Conservation (phyloP, 2,329 filamentous ascomycete genomes). For the Exophiala oligosperma region DNA sequence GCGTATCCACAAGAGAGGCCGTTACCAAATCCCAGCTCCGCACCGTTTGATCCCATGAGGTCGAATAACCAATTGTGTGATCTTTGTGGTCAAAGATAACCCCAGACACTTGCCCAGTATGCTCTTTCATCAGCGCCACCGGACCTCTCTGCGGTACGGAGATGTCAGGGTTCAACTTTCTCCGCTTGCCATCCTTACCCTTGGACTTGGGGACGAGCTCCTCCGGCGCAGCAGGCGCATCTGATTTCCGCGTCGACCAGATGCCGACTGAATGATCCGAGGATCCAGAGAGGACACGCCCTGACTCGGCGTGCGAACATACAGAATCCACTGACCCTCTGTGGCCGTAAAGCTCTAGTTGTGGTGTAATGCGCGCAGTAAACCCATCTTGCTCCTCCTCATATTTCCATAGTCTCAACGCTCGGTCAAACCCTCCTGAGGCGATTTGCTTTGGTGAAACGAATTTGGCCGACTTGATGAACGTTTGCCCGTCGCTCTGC, state of each 20-base stretch:
- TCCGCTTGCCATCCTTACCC: constrained; percentile 67
- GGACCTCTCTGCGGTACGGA: constrained; percentile 71
- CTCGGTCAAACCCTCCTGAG: constrained; percentile 80
- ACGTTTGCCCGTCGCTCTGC: constrained; percentile 69
- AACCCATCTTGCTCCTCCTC: constrained; percentile 63
- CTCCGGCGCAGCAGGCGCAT: constrained; percentile 69
- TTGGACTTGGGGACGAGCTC: constrained; percentile 68
- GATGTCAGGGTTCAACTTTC: constrained; percentile 66
- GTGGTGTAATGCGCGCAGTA: constrained; percentile 65
- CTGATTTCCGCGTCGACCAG: constrained; percentile 79
- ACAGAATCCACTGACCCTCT: constrained; percentile 71
- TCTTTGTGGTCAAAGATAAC: constrained; percentile 84
- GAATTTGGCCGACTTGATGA: constrained; percentile 82
- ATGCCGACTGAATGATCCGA: constrained; percentile 81
- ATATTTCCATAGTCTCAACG: constrained; percentile 88
- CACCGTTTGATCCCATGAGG: constrained; percentile 86
- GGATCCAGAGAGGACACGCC: constrained; percentile 80
- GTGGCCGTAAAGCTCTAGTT: constrained; percentile 82
- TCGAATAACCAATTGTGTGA: constrained; percentile 84
- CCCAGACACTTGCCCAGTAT: constrained; percentile 73
- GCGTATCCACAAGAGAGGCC: constrained; percentile 71
- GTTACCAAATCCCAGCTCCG: constrained; percentile 91
- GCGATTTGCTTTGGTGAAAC: constrained; percentile 75
- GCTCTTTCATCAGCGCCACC: constrained; percentile 68
- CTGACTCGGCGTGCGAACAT: constrained; percentile 61